Evolutionary conservation across 164 flowering plant species (phyloP).

Genomic region (Stephania cephalantha): DNA sequence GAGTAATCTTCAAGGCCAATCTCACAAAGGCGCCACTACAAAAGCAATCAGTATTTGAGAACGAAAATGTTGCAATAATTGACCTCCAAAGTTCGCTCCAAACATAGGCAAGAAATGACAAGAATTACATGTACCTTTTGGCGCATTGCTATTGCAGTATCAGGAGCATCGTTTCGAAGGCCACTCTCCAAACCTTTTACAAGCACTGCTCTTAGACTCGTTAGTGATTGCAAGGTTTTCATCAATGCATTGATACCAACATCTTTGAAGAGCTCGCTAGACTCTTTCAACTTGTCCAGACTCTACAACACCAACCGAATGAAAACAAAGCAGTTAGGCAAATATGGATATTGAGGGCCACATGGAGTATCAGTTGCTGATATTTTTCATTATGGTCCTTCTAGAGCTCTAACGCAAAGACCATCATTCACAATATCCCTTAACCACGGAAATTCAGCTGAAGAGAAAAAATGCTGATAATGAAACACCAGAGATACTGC

Average conservation of each 20-base stretch:
- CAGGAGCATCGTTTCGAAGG: constrained; percentile 91
- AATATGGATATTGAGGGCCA: neutral
- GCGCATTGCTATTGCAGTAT: constrained; percentile 93
- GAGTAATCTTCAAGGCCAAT: constrained; percentile 95
- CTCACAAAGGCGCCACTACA: constrained; percentile 98
- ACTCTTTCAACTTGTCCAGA: constrained; percentile 49
- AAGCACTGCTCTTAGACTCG: constrained; percentile 47
- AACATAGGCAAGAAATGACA: neutral
- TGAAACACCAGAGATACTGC: no score
- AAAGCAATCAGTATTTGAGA: constrained; percentile 4
- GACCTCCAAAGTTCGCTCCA: neutral
- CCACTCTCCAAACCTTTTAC: constrained; percentile 93
- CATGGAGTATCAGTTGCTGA: neutral
- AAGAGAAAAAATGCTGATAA: no score
- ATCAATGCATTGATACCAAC: constrained; percentile 34
- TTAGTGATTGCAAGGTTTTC: constrained; percentile 53
- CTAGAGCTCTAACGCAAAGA: neutral
- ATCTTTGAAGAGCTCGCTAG: constrained; percentile 23
- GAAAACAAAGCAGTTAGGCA: neutral
- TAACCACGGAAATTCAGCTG: neutral
- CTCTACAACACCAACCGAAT: constrained; percentile 31
- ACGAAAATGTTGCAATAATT: neutral
- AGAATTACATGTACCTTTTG: constrained; percentile 56
- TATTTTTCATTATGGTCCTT: neutral
- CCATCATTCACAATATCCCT: neutral